These are phyloP conservation scores for Claviceps sp. DNA, from an alignment of 2,329 filamentous ascomycete genomes.

Conservation along the genomic window DNA sequence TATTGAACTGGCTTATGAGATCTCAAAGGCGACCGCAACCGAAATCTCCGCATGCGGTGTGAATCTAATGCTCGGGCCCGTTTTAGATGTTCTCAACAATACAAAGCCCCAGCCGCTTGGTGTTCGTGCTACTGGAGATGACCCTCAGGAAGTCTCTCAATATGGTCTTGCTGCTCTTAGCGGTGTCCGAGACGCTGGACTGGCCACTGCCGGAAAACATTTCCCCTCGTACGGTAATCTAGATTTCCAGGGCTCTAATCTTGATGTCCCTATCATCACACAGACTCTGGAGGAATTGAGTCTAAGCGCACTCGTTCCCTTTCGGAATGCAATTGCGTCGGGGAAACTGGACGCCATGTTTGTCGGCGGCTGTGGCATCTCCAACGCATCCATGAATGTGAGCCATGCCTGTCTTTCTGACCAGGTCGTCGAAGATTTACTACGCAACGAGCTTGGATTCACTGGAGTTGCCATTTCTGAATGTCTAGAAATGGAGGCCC, in stretches of 20 bases:
- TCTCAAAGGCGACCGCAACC: constrained; percentile 85
- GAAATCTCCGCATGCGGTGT: constrained; percentile 88
- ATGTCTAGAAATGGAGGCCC: constrained; percentile 90
- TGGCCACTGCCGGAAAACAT: constrained; percentile 87
- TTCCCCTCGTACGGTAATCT: constrained; percentile 94
- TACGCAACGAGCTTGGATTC: constrained; percentile 81
- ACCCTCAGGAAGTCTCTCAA: constrained; percentile 87
- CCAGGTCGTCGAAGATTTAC: constrained; percentile 79
- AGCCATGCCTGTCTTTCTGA: constrained; percentile 91
- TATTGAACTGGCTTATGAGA: constrained; percentile 70
- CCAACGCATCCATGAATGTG: constrained; percentile 81
- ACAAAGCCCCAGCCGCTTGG: constrained; percentile 81
- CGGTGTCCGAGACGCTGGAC: constrained; percentile 81
- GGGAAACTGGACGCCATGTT: constrained; percentile 85
- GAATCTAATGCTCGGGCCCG: constrained; percentile 89
- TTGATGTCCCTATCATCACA: constrained; percentile 90
- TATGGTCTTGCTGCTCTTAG: constrained; percentile 85
- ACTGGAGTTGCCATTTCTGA: constrained; percentile 89
- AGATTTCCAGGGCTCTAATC: constrained; percentile 79
- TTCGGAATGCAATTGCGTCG: constrained; percentile 75
- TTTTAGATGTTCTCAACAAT: constrained; percentile 87
- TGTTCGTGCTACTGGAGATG: constrained; percentile 79
- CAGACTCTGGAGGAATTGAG: constrained; percentile 88
- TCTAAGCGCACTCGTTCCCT: constrained; percentile 81
- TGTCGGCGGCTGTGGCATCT: constrained; percentile 86